Conservation (phyloP, 2,329 filamentous ascomycete genomes). For the Daldinia eschscholtzii region DNA sequence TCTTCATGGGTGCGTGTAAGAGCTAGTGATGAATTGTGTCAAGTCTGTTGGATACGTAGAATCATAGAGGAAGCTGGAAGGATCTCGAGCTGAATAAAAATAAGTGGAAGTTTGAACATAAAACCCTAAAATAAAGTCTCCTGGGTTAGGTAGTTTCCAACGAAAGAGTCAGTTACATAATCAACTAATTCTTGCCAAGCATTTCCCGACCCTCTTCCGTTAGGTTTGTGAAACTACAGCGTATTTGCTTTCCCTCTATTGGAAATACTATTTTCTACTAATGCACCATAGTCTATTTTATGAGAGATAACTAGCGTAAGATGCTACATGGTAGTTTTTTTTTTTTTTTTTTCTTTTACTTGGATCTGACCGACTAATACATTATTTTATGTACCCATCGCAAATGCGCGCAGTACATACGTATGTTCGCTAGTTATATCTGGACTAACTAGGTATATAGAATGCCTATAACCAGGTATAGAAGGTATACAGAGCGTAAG, state of each 20-base stretch:
- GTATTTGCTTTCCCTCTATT: conserved; percentile 9
- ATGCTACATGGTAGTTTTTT: neutral
- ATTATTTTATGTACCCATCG: neutral
- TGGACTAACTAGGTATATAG: neutral
- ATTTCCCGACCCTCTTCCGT: neutral
- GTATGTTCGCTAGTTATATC: neutral
- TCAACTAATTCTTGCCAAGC: neutral
- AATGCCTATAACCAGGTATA: neutral
- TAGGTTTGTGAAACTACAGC: neutral
- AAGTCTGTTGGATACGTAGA: neutral
- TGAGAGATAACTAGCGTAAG: conserved; percentile 1
- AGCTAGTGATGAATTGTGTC: neutral
- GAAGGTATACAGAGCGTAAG: neutral
- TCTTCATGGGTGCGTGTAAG: conserved; percentile 1
- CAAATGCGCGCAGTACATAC: neutral
- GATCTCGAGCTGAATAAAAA: conserved; percentile 2
- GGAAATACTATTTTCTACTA: conserved; percentile 14
- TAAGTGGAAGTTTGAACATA: neutral
- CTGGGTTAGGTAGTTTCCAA: conserved; percentile 10
- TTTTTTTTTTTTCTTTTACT: neutral
- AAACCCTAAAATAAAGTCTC: conserved; percentile 1
- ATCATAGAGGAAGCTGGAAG: neutral
- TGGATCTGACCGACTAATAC: neutral
- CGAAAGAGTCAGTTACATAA: neutral
- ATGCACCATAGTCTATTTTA: conserved; percentile 8